These are phyloP conservation scores for Trichomonas tenax DNA, from an alignment of 208 protist genomes.

Conservation along the genomic window DNA sequence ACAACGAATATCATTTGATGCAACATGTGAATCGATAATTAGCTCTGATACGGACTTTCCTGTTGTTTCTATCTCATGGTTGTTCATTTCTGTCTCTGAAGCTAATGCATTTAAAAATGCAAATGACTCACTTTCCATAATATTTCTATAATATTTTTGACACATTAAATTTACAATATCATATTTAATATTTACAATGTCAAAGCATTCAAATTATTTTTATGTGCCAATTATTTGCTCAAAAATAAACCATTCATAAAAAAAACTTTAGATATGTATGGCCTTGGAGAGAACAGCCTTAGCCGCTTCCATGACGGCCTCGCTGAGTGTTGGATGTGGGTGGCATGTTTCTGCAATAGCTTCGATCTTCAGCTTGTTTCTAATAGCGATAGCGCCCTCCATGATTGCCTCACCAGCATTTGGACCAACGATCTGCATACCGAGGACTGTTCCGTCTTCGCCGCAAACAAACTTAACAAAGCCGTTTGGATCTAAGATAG, in stretches of 20 bases:
- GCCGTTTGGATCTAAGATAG: slow-evolving; percentile 38
- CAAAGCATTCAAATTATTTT: too few relatives aligned
- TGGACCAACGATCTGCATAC: slow-evolving; percentile 10
- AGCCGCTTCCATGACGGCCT: slow-evolving; percentile 6
- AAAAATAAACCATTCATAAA: neutral
- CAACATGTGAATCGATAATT: neutral
- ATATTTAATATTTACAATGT: too few relatives aligned
- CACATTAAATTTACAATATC: too few relatives aligned
- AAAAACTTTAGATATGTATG: neutral
- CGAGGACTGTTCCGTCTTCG: neutral
- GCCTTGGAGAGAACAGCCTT: neutral
- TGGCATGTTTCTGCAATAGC: neutral
- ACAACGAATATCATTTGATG: neutral
- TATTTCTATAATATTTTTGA: too few relatives aligned
- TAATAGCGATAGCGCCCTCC: neutral
- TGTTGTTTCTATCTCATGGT: neutral
- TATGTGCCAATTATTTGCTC: too few relatives aligned
- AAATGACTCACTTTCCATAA: neutral
- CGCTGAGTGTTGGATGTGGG: slow-evolving; percentile 17
- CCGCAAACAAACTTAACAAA: slow-evolving; percentile 34
- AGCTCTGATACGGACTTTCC: neutral
- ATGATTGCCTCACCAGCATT: slow-evolving; percentile 20
- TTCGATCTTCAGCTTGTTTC: neutral
- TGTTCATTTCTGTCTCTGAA: neutral
- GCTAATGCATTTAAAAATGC: neutral